Evolutionary conservation across 306 rosid genomes (phyloP), one percentile per base, ranked within the genome.

Genomic region (Trichosanthes cucumerina): DNA sequence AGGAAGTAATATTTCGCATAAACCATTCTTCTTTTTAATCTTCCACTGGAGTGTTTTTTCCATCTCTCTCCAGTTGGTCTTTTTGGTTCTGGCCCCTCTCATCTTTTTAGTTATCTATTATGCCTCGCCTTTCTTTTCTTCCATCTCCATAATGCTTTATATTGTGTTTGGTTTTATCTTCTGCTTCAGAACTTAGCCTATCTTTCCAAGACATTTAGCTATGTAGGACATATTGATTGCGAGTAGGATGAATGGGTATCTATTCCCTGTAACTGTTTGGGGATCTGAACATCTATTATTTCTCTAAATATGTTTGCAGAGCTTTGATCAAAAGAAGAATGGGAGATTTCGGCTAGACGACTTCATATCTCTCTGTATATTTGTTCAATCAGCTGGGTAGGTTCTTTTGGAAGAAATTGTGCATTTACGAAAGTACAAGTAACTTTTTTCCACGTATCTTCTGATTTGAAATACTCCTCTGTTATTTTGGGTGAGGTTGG

Each of bases 281-380:
- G 12, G 21, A 71, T 24, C 72, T 63, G 68, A 78, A 72, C 46
- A 58, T 80, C 18, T 85, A 49, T 33, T 79, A 24, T 39, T 73
- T 88, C 60, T 80, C 59, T 71, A 72, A 72, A 68, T 80, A 19
- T 53, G 69, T 87, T 65, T 82, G 83, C 90, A 93, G 97, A 93
- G 97, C 82, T 93, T 93, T 84, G 97, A 93, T 89, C 90, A 88
- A 82, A 91, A 81, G 86, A 91, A 90, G 88, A 93, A 86, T 75
- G 92, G 93, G 69, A 88, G 82, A 80, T 89, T 93, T 83, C 86
- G 81, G 80, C 89, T 93, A 81, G 93, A 89, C 81, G 90, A 88
- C 88, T 89, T 93, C 86, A 88, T 93, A 81, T 91, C 96, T 64
- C 92, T 93, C 63, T 93, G 93, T 84, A 89, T 90, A 83, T 89